A percentile compares a stretch with the other conserved stretches of the same genome.
Evolutionary conservation across 768 basidiomycete genomes (phyloP).

Genomic region (Russula griseocarnosa): DNA sequence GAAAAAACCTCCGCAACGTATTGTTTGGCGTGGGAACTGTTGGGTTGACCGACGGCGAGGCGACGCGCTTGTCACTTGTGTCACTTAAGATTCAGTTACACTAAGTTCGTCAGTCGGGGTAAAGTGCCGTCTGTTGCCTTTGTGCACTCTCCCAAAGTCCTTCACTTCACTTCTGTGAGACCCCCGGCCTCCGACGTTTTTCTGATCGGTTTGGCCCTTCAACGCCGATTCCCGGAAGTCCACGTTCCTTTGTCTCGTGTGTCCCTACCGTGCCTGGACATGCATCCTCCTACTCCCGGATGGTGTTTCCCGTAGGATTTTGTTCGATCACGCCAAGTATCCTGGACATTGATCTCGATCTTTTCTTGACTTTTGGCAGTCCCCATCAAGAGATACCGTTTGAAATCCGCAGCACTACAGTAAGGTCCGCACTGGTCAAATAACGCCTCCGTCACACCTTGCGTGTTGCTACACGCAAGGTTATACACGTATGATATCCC

Average conservation of each 20-base stretch:
- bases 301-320: constrained; percentile 7
- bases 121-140: not conserved
- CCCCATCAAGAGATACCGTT: constrained; percentile 9
- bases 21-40: not conserved
- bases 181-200: not conserved
- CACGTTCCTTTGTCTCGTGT: not conserved
- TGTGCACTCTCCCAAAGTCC: not conserved
- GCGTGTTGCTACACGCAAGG: not conserved
- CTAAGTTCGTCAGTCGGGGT: not conserved
- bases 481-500: not conserved
- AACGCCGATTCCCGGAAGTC: not conserved
- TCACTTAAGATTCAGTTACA: not conserved
- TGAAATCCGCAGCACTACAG: not conserved
- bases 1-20: too few species aligned
- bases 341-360: constrained; percentile 31
- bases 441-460: not conserved
- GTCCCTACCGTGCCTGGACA: constrained; percentile 8
- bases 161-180: not conserved
- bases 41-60: not conserved
- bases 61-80: too few species aligned
- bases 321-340: constrained; percentile 16
- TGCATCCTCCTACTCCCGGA: constrained; percentile 12
- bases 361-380: constrained; percentile 17
- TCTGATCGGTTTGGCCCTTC: constrained; percentile 5
- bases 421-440: not conserved